Evolutionary conservation across 208 protist species (phyloP).

Genomic region (Leishmania martiniquensis): DNA sequence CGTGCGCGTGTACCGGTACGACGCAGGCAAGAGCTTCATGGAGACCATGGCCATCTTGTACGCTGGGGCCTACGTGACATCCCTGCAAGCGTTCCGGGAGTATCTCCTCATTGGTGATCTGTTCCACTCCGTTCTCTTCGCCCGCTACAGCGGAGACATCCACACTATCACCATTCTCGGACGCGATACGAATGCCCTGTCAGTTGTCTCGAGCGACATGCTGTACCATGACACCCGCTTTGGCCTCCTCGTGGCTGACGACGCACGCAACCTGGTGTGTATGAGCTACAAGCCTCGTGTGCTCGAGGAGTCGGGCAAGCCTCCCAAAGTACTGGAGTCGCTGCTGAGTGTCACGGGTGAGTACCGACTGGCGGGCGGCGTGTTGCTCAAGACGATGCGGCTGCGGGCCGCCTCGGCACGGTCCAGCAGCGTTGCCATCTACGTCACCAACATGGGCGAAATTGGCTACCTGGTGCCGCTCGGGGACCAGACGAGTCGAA

Average conservation of each 20-base stretch:
- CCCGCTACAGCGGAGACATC: conserved; percentile 74
- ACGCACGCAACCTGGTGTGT: conserved; percentile 69
- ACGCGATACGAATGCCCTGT: conserved; percentile 58
- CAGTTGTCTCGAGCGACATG: conserved; percentile 70
- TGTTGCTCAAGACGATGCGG: conserved; percentile 60
- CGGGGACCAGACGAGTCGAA: conserved; percentile 73
- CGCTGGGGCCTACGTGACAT: conserved; percentile 82
- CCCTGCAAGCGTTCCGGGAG: conserved; percentile 65
- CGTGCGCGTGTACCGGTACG: conserved; percentile 81
- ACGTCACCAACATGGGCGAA: conserved; percentile 85
- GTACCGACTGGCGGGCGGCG: conserved; percentile 77
- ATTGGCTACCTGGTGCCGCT: conserved; percentile 80
- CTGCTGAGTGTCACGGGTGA: conserved; percentile 75
- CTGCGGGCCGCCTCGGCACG: conserved; percentile 39
- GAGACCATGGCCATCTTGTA: conserved; percentile 83
- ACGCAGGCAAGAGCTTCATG: conserved; percentile 50
- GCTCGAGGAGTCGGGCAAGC: conserved; percentile 30
- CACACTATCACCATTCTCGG: conserved; percentile 83
- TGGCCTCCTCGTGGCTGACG: conserved; percentile 75
- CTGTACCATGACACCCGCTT: conserved; percentile 78
- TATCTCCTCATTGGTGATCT: conserved; percentile 87
- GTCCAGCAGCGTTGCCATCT: conserved; percentile 49
- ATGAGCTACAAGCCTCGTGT: conserved; percentile 82
- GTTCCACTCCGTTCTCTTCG: conserved; percentile 64
- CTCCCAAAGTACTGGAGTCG: conserved; percentile 55